These are phyloP conservation scores for Ustilago cynodontis DNA, from an alignment of 1,284 basidiomycete species.

Conservation along the genomic window DNA sequence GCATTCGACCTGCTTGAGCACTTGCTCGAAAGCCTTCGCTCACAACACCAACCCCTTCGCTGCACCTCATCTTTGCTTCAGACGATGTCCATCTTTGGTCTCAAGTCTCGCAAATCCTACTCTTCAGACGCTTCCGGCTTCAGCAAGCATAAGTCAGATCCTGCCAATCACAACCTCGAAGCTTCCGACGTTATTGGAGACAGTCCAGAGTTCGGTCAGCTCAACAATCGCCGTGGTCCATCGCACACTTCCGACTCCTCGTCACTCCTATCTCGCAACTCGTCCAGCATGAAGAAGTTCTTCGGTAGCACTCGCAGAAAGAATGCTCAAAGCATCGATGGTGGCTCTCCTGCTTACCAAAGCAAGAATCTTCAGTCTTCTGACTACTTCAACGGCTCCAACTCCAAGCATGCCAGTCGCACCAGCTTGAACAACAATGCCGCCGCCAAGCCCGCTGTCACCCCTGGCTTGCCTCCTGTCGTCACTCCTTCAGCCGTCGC, in stretches of 20 bases:
- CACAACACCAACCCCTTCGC: neutral
- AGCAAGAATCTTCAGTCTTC: conserved; percentile 8
- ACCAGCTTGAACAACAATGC: conserved; percentile 36
- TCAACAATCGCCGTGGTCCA: conserved; percentile 19
- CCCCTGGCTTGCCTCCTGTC: conserved; percentile 21
- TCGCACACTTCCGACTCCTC: conserved; percentile 39
- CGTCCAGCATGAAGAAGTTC: conserved; percentile 53
- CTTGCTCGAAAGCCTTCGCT: neutral
- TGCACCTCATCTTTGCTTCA: neutral
- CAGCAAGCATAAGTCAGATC: conserved; percentile 19
- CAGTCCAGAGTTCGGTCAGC: conserved; percentile 41
- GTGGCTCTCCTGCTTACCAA: conserved; percentile 13
- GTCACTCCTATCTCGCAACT: conserved; percentile 42
- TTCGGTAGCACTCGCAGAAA: conserved; percentile 51
- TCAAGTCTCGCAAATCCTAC: conserved; percentile 43
- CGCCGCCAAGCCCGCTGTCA: conserved; percentile 4
- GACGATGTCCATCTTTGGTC: conserved; percentile 48
- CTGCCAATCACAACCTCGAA: conserved; percentile 20
- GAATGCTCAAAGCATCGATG: conserved; percentile 41
- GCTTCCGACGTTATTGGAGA: conserved; percentile 49
- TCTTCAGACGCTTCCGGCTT: conserved; percentile 31
- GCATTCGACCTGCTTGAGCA: neutral
- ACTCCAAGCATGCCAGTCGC: conserved; percentile 23
- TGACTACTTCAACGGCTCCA: conserved; percentile 27
- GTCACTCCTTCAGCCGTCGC: conserved; percentile 27